Base-by-base conservation (phyloP, 2,329 filamentous ascomycete genomes). In the Colletotrichum lupini region DNA sequence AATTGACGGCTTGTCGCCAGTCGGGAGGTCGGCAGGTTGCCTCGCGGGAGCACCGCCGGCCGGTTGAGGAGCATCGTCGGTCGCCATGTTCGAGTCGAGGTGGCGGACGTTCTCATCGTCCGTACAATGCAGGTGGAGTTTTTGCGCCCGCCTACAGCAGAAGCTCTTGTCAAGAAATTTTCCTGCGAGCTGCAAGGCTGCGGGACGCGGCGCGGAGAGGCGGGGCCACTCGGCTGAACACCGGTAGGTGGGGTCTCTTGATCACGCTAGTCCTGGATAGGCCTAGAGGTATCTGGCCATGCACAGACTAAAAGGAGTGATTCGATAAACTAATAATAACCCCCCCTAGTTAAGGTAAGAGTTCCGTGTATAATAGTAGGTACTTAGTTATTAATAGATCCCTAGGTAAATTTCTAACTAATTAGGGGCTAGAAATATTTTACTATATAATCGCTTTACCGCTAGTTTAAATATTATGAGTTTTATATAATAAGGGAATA, bases 31-130 rank as follows among this genome's bases (percentile, higher is more conserved):
- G 12, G 70, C 67, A 37, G 59, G 65, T n/a, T 59, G 65, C 70
- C 60, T 61, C 56, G 66, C n/a, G 46, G 68, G 26, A n/a, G 57
- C 53, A 63, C 61, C 59, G 22, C 26, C 68, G 30, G 30, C 32
- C 32, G 58, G 52, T 37, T 67, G 65, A 59, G 72, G 28, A 5
- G 72, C 52, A 68, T 52, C 57, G 59, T 74, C 68, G 52, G 72
- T 67, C 68, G 72, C 72, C 72, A 74, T 74, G 30, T 59, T 67
- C 68, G 57, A 28, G 26, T 71, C 26, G 61, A 57, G 16, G 42
- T 68, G 57, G 55, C 72, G 52, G 68, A 62, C 57, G 68, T 35
- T 68, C 72, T 72, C 72, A 74, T 74, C 19, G 57, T 74, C 72
- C 68, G 60, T 56, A 60, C 37, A 24, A 22, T 71, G 61, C 28